Conservation (phyloP, 169 alveolate species). For the Miamiensis avidus region DNA sequence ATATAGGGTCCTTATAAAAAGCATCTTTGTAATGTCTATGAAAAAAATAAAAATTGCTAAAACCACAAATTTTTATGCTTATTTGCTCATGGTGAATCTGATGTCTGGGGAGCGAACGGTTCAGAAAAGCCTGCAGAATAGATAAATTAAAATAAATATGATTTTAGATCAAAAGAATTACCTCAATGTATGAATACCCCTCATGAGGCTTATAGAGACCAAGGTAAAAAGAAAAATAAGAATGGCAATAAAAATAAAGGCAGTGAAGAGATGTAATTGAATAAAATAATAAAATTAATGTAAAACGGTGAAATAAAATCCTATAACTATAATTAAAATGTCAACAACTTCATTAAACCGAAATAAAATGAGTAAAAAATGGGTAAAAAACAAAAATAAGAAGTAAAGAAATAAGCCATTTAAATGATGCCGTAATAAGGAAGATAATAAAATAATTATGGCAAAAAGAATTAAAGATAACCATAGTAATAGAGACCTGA, state of each 20-base stretch:
- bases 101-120: constrained; percentile 8
- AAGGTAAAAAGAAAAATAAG: background rate
- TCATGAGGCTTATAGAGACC: background rate
- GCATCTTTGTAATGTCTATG: constrained; percentile 19
- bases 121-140: background rate
- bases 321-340: too few relatives aligned
- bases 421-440: too few relatives aligned
- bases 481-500: too few relatives aligned
- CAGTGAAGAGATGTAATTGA: too few relatives aligned
- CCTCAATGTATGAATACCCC: background rate
- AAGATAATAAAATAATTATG: too few relatives aligned
- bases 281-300: too few relatives aligned
- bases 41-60: background rate
- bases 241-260: background rate
- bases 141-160: background rate
- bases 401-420: too few relatives aligned
- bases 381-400: too few relatives aligned
- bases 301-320: too few relatives aligned
- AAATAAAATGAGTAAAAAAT: too few relatives aligned
- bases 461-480: too few relatives aligned
- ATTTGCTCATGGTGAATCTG: constrained; percentile 27
- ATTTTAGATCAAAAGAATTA: background rate
- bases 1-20: constrained; percentile 14
- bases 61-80: constrained; percentile 1
- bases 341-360: too few relatives aligned